Conservation (phyloP, 2,329 filamentous ascomycete species). For the Ascochyta fabae region DNA sequence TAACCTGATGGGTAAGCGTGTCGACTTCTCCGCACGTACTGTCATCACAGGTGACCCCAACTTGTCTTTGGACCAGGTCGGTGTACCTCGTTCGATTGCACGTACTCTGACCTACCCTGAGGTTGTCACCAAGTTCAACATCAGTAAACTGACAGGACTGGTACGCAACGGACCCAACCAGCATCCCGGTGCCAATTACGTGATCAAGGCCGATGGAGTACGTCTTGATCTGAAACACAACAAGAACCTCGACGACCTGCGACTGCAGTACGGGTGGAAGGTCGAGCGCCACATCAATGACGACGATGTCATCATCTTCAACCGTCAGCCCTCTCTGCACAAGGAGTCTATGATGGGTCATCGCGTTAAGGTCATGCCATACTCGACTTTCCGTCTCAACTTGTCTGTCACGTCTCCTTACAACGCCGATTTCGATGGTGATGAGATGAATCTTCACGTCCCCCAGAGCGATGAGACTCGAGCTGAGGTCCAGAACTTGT, state of each 20-base stretch:
- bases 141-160: slow-evolving; percentile 84
- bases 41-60: slow-evolving; percentile 99
- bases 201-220: slow-evolving; percentile 91
- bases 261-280: slow-evolving; percentile 95
- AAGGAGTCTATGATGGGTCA: slow-evolving; percentile 99
- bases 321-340: slow-evolving; percentile 97
- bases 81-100: slow-evolving; percentile 92
- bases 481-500: slow-evolving; percentile 91
- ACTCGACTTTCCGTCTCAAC: slow-evolving; percentile 97
- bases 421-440: slow-evolving; percentile 99
- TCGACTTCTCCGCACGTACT: slow-evolving; percentile 98
- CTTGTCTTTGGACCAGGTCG: slow-evolving; percentile 93
- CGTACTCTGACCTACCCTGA: slow-evolving; percentile 94
- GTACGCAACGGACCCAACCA: slow-evolving; percentile 94
- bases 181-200: slow-evolving; percentile 95
- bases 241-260: slow-evolving; percentile 83
- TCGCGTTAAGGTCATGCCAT: slow-evolving; percentile 96
- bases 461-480: slow-evolving; percentile 97
- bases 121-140: slow-evolving; percentile 97
- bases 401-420: slow-evolving; percentile 97
- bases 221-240: slow-evolving; percentile 95
- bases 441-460: slow-evolving; percentile 99
- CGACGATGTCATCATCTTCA: slow-evolving; percentile 98
- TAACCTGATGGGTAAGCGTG: slow-evolving; percentile 96
- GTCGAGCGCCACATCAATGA: slow-evolving; percentile 96